These are phyloP conservation scores for Gigaspora rosea DNA, from an alignment of 192 early-diverging fungal species.

Conservation along the genomic window DNA sequence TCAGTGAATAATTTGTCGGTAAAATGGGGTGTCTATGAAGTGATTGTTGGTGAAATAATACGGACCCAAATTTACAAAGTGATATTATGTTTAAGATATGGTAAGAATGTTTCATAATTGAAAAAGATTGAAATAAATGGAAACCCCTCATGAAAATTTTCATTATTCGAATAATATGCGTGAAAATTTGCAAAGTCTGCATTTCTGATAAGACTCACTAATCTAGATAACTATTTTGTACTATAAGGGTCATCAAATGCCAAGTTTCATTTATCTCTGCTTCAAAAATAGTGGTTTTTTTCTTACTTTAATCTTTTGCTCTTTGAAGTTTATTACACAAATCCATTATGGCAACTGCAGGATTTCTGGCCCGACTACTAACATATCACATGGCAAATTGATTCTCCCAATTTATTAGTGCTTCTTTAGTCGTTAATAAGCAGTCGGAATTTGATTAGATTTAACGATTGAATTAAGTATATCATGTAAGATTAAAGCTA, in stretches of 20 bases:
- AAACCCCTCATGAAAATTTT: too few species aligned
- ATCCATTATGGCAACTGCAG: background rate
- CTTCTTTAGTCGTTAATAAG: background rate
- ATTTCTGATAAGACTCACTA: conserved; percentile 8
- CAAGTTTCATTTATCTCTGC: conserved; percentile 4
- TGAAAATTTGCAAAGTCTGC: background rate
- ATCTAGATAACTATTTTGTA: background rate
- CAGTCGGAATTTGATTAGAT: background rate
- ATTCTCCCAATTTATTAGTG: too few species aligned
- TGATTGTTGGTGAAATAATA: too few species aligned
- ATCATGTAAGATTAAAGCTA: background rate
- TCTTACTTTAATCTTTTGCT: background rate
- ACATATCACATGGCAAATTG: too few species aligned
- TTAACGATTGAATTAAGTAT: conserved; percentile 1
- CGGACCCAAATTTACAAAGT: too few species aligned
- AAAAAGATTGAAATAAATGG: too few species aligned
- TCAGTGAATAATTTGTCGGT: too few species aligned
- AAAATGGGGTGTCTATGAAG: too few species aligned
- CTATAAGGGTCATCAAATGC: background rate
- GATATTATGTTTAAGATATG: too few species aligned
- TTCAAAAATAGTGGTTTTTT: background rate
- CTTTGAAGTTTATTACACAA: background rate
- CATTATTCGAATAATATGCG: background rate
- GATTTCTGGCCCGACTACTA: too few species aligned
- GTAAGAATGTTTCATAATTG: too few species aligned